A percentile compares a stretch with the other conserved stretches of the same genome.
Conservation (phyloP, 495 filamentous ascomycete species). For the Massariosphaeria phaeospora region DNA sequence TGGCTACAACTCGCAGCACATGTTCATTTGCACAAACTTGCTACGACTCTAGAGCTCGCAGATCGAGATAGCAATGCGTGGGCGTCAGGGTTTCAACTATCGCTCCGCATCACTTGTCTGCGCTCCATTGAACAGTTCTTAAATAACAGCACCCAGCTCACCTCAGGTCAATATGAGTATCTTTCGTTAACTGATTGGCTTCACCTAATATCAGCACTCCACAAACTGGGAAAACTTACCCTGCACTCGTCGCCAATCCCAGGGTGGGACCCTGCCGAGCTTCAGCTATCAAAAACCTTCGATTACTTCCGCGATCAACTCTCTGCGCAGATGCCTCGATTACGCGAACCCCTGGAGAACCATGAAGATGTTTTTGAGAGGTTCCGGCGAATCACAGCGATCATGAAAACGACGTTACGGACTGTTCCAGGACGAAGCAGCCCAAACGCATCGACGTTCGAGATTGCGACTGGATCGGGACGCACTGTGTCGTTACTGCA, state of each 20-base stretch:
- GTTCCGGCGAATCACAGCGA: slow-evolving; percentile 22
- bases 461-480: slow-evolving; percentile 18
- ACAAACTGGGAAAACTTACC: slow-evolving; percentile 18
- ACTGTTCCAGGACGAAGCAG: slow-evolving; percentile 2
- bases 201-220: slow-evolving; percentile 9
- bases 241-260: slow-evolving; percentile 16
- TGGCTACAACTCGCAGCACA: slow-evolving; percentile 16
- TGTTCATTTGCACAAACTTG: slow-evolving; percentile 1
- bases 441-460: slow-evolving; percentile 22
- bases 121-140: slow-evolving; percentile 24
- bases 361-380: slow-evolving; percentile 22
- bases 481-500: slow-evolving; percentile 21
- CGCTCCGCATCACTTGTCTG: slow-evolving; percentile 12
- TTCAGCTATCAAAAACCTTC: slow-evolving; percentile 18
- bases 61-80: slow-evolving; percentile 6
- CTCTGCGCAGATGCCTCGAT: slow-evolving; percentile 9
- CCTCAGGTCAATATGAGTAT: slow-evolving; percentile 11
- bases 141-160: slow-evolving; percentile 6
- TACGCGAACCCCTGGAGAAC: slow-evolving; percentile 9
- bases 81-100: slow-evolving; percentile 21
- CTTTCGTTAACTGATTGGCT: slow-evolving; percentile 25
- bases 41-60: background rate
- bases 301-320: slow-evolving; percentile 20
- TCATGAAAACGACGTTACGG: slow-evolving; percentile 19
- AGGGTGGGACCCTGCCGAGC: slow-evolving; percentile 22